These are phyloP conservation scores for Staphylotrichum longicolle DNA, from an alignment of 495 filamentous ascomycete genomes.

Conservation along the genomic window DNA sequence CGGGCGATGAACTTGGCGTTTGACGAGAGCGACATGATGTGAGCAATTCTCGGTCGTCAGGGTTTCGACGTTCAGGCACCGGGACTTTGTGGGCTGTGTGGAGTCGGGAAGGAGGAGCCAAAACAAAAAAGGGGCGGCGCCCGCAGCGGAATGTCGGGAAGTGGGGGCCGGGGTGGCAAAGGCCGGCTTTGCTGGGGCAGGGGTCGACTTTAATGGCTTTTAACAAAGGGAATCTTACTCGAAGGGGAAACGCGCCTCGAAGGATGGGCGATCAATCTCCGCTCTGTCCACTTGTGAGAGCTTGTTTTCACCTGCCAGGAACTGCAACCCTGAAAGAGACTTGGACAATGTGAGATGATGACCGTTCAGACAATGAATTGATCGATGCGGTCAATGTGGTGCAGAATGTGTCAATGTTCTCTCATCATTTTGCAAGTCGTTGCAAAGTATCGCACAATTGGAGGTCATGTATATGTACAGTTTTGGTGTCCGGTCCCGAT, in stretches of 20 bases:
- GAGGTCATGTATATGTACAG: no score
- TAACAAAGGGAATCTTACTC: background rate
- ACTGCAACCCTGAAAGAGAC: no score
- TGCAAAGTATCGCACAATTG: no score
- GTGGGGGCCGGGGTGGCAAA: background rate
- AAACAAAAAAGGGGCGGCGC: background rate
- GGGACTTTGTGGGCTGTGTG: background rate
- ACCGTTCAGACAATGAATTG: no score
- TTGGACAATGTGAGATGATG: no score
- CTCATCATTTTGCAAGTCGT: no score
- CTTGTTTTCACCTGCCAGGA: background rate
- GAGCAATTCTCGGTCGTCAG: no score
- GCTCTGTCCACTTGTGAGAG: background rate
- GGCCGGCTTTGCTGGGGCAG: background rate
- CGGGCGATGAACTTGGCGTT: constrained; percentile 33
- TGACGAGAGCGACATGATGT: constrained; percentile 23
- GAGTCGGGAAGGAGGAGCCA: background rate
- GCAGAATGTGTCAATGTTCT: no score
- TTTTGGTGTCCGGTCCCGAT: no score
- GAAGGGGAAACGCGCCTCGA: background rate
- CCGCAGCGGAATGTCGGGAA: constrained; percentile 5
- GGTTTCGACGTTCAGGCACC: no score
- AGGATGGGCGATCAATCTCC: background rate
- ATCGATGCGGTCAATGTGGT: no score
- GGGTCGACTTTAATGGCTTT: constrained; percentile 8